Percentiles rank a stretch among this genome's conserved stretches.
phyloP scores from a whole-genome alignment of 768 basidiomycete species.

The Lactarius akahatsu region DNA sequence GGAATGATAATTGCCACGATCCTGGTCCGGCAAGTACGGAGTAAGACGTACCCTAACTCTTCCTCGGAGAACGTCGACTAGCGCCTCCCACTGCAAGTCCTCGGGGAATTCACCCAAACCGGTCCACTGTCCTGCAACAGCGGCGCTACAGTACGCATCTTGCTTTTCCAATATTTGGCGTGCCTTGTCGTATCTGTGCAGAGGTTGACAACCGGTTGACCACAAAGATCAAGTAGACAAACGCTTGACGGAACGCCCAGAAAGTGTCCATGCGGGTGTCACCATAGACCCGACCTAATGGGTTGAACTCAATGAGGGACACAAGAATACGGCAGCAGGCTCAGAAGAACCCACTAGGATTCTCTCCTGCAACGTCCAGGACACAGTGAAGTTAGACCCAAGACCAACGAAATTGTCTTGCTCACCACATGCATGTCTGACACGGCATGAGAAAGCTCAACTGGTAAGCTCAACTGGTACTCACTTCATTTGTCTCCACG shows the following conservation, averaged over 20 bases:
- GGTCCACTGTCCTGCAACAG: conserved; percentile 47
- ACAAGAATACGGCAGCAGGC: neutral
- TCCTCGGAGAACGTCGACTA: conserved; percentile 77
- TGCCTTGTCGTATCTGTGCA: conserved; percentile 58
- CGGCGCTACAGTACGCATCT: conserved; percentile 62
- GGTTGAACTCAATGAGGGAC: conserved; percentile 5
- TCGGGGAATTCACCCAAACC: conserved; percentile 62
- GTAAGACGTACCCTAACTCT: conserved; percentile 59
- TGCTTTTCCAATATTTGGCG: conserved; percentile 63
- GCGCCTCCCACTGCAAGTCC: conserved; percentile 72
- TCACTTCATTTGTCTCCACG: conserved; percentile 80
- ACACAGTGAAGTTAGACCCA: conserved; percentile 5
- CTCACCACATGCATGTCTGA: conserved; percentile 60
- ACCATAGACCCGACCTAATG: conserved; percentile 29
- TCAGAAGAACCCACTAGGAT: conserved; percentile 42
- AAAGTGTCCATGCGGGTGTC: conserved; percentile 65
- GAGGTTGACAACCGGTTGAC: conserved; percentile 53
- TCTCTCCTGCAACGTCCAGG: conserved; percentile 48
- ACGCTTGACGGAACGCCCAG: conserved; percentile 67
- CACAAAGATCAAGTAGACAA: conserved; percentile 34
- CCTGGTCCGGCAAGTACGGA: conserved; percentile 3
- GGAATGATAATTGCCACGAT: neutral
- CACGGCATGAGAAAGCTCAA: conserved; percentile 5
- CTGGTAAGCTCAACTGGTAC: conserved; percentile 26
- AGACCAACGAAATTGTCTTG: neutral